Base-by-base conservation (phyloP, 768 basidiomycete species). In the Phaeotremella fagi region DNA sequence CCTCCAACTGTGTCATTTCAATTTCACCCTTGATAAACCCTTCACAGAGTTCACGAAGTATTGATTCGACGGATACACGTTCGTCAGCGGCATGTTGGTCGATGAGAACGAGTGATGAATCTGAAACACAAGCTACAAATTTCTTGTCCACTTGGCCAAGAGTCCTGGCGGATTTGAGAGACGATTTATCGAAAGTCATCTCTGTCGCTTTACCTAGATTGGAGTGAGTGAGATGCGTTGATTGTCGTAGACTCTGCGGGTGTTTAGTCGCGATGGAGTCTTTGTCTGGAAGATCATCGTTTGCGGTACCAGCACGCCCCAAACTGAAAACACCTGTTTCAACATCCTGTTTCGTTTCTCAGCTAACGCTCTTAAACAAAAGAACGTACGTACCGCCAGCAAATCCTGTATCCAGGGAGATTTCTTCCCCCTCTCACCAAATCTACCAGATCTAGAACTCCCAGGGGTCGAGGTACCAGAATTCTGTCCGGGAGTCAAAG, bases 41-140 rank as follows among this genome's bases (percentile, higher is more conserved):
- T 43, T 78, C 70, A 74, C 88, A 90, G n/a, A 90, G 69, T 43
- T 83, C 82, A 57, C 79, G 80, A 61, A 94, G 79, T 71, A 88
- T 86, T 24, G 77, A 75, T 75, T 99, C 95, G 54, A 98, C 88
- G 20, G 92, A 83, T 41, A 97, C 78, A 20, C 95, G 84, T 75
- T 99, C 95, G 69, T 95, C 90, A n/a, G 92, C 94, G 12, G 95
- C 95, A 71, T 99, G 95, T 73, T 99, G 95, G 77, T 99, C 95
- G 43, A 99, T 80, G 47, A 98, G 79, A 27, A 94, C 78, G 26
- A 98, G 80, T 1, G 75, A 68, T 42, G 27, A 1, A 38, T 33
- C 47, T 22, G 61, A 49, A 23, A 73, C 72, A 71, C 90, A 91
- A 25, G 84, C 86, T 59, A 98, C 81, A 71, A 92, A 98, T 75